These are phyloP conservation scores for Geotrichum aggregatum DNA, from an alignment of 1,139 yeast genomes.

Conservation along the genomic window DNA sequence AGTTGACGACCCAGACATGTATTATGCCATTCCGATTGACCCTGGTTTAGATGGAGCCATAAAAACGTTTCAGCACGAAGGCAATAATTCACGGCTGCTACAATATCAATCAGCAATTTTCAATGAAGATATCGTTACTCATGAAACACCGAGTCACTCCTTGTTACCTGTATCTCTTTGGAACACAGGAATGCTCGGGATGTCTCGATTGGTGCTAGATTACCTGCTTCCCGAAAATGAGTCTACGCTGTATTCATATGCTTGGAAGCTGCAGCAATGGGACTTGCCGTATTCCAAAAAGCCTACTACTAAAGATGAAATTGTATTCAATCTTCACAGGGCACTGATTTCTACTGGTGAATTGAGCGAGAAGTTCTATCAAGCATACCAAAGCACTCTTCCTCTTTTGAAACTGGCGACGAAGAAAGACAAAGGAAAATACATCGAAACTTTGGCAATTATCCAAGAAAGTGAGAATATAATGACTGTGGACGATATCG, in stretches of 20 bases:
- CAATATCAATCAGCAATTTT: slow-evolving; percentile 20
- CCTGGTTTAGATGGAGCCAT: slow-evolving; percentile 14
- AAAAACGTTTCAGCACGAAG: slow-evolving; percentile 15
- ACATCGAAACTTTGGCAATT: slow-evolving; percentile 15
- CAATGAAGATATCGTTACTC: slow-evolving; percentile 5
- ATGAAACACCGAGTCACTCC: not conserved
- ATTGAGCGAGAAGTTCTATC: not conserved
- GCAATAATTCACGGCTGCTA: slow-evolving; percentile 11
- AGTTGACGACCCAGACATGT: slow-evolving; percentile 20
- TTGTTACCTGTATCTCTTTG: slow-evolving; percentile 13
- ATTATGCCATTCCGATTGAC: slow-evolving; percentile 18
- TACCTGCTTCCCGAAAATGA: slow-evolving; percentile 10
- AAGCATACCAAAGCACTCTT: slow-evolving; percentile 14
- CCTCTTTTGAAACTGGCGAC: not conserved
- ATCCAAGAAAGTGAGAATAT: slow-evolving; percentile 19
- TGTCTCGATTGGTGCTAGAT: slow-evolving; percentile 19
- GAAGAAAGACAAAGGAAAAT: not conserved
- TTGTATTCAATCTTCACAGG: slow-evolving; percentile 41
- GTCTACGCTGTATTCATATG: slow-evolving; percentile 29
- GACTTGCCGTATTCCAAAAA: slow-evolving; percentile 47
- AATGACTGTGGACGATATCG: slow-evolving; percentile 6
- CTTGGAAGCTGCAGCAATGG: slow-evolving; percentile 68
- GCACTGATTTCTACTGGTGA: slow-evolving; percentile 6
- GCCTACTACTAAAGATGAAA: slow-evolving; percentile 41
- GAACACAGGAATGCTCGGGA: slow-evolving; percentile 18